phyloP scores from a whole-genome alignment of 345 rosid species.

The Firmiana major region DNA sequence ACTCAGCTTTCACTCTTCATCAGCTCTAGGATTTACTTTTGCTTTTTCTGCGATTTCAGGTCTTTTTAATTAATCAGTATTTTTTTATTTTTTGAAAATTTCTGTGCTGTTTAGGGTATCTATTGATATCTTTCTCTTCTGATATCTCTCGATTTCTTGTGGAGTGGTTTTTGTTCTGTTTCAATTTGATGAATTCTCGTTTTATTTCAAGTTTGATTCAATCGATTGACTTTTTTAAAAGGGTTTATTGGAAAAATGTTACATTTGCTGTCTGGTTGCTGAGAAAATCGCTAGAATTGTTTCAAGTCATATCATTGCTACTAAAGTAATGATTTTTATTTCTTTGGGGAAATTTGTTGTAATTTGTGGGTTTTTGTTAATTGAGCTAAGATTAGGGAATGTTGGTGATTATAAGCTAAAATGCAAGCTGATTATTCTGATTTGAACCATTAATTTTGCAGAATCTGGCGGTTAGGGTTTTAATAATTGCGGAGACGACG shows the following conservation, averaged over 20 bases:
- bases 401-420: slow-evolving; percentile 4
- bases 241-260: not conserved
- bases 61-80: not conserved
- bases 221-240: not conserved
- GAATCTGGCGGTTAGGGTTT: slow-evolving; percentile 2
- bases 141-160: not conserved
- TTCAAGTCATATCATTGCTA: not conserved
- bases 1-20: not conserved
- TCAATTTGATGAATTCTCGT: not conserved
- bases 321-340: not conserved
- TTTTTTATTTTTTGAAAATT: not conserved
- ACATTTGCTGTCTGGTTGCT: not conserved
- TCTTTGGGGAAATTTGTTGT: not conserved
- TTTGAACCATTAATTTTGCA: slow-evolving; percentile 7
- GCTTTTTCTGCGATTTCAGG: not conserved
- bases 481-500: not conserved
- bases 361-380: not conserved
- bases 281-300: not conserved
- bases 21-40: not conserved
- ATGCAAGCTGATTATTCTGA: not conserved
- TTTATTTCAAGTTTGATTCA: not conserved
- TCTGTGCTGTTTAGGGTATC: not conserved
- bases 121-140: not conserved
- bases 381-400: not conserved
- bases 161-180: not conserved